Conservation (phyloP, 192 early-diverging fungal genomes). For the Linnemannia elongata region DNA sequence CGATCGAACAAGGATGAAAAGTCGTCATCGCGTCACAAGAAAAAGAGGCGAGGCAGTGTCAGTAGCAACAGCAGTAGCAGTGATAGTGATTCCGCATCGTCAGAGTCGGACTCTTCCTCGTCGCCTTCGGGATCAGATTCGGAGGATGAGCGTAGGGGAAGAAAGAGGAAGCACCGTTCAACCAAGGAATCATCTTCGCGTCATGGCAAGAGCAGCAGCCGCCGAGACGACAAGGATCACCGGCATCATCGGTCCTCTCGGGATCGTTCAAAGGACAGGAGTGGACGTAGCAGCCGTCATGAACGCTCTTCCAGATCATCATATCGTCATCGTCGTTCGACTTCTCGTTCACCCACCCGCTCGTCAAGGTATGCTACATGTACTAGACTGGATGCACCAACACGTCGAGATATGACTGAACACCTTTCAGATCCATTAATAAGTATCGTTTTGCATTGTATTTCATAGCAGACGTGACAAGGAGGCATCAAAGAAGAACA, state of each 20-base stretch:
- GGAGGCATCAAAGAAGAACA: neutral
- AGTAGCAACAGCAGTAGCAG: slow-evolving; percentile 1
- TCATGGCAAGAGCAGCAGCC: slow-evolving; percentile 16
- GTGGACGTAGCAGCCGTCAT: neutral
- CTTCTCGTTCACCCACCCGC: slow-evolving; percentile 13
- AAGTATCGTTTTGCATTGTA: neutral
- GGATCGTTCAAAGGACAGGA: slow-evolving; percentile 16
- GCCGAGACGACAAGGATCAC: neutral
- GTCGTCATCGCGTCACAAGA: slow-evolving; percentile 9
- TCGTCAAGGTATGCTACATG: slow-evolving; percentile 16
- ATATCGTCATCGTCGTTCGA: neutral
- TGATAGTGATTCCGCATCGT: slow-evolving; percentile 4
- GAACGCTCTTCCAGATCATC: neutral
- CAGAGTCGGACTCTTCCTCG: neutral
- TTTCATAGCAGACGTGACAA: neutral
- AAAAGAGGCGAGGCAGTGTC: slow-evolving; percentile 23
- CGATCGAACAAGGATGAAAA: neutral
- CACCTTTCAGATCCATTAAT: neutral
- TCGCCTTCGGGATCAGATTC: slow-evolving; percentile 23
- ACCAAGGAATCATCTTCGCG: slow-evolving; percentile 22
- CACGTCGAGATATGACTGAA: no score
- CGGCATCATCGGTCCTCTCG: neutral
- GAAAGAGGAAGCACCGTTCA: slow-evolving; percentile 13
- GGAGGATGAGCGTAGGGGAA: slow-evolving; percentile 15
- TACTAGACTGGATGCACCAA: no score